Percentiles rank a stretch among this genome's conserved stretches.
phyloP scores from a whole-genome alignment of 2,329 filamentous ascomycete genomes.

The Fusarium transvaalense region DNA sequence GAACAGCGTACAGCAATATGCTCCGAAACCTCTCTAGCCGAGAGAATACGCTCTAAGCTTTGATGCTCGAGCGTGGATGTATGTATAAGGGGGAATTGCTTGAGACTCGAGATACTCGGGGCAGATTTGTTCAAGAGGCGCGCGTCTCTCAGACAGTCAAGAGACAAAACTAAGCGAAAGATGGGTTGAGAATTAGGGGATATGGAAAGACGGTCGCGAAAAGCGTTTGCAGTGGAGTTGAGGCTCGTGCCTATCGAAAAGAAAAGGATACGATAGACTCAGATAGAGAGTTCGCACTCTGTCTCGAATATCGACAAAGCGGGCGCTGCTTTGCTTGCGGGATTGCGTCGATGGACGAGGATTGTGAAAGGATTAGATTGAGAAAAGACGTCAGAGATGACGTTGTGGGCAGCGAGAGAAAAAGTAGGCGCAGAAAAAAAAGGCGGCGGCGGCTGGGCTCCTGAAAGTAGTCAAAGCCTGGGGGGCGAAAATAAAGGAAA shows the following conservation, averaged over 20 bases:
- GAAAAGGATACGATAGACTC: slow-evolving; percentile 16
- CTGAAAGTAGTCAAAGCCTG: slow-evolving; percentile 43
- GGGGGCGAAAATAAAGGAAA: slow-evolving; percentile 40
- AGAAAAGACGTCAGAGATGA: slow-evolving; percentile 63
- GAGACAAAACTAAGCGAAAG: slow-evolving; percentile 29
- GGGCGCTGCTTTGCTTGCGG: slow-evolving; percentile 48
- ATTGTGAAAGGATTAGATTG: slow-evolving; percentile 55
- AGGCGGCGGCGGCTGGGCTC: slow-evolving; percentile 51
- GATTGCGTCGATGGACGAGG: slow-evolving; percentile 51
- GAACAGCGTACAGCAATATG: slow-evolving; percentile 34
- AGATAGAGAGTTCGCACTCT: slow-evolving; percentile 39
- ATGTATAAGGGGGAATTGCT: slow-evolving; percentile 13
- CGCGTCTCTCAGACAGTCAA: slow-evolving; percentile 25
- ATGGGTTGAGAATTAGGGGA: slow-evolving; percentile 33
- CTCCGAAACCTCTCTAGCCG: slow-evolving; percentile 24
- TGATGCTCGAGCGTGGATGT: slow-evolving; percentile 22
- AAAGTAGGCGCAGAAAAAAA: slow-evolving; percentile 54
- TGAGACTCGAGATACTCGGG: slow-evolving; percentile 30
- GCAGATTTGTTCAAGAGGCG: slow-evolving; percentile 27
- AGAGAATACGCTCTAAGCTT: slow-evolving; percentile 7
- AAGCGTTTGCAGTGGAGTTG: slow-evolving; percentile 42
- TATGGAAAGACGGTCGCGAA: slow-evolving; percentile 28
- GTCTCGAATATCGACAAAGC: slow-evolving; percentile 43
- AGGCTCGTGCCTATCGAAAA: slow-evolving; percentile 42
- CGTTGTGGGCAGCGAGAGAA: slow-evolving; percentile 56